Evolutionary conservation across 73 alveolate genomes (phyloP).

Genomic region (Paramecium caudatum): DNA sequence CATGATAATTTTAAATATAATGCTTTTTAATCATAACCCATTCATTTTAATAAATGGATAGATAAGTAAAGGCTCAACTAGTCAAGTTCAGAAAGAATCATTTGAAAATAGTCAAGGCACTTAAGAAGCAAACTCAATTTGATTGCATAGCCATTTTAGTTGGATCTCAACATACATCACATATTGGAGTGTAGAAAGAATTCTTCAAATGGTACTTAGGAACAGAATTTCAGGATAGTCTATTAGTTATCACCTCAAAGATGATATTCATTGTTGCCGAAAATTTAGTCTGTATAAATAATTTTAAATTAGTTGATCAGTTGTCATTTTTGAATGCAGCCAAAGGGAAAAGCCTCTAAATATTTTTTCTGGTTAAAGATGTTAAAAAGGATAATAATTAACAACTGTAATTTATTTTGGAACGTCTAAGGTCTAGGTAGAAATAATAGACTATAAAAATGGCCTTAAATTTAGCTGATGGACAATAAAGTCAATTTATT

Average conservation of each 20-base stretch:
- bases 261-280: constrained; percentile 6
- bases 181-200: constrained; percentile 10
- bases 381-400: neutral
- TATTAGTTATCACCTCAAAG: neutral
- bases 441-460: neutral
- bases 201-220: constrained; percentile 40
- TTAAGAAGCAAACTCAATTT: neutral
- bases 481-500: neutral
- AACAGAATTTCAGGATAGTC: neutral
- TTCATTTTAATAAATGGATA: too few species aligned
- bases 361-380: constrained; percentile 2
- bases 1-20: too few species aligned
- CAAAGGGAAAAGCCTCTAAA: neutral
- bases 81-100: constrained; percentile 30
- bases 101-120: neutral
- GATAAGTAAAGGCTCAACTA: too few species aligned
- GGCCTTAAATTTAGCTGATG: neutral
- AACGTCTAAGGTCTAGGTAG: neutral
- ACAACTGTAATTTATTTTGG: neutral
- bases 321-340: neutral
- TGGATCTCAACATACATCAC: neutral
- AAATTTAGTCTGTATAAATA: neutral
- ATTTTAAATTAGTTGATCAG: neutral
- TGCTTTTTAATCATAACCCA: too few species aligned
- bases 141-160: neutral